phyloP scores from a whole-genome alignment of 106 monocot species.

The Chionographis japonica region DNA sequence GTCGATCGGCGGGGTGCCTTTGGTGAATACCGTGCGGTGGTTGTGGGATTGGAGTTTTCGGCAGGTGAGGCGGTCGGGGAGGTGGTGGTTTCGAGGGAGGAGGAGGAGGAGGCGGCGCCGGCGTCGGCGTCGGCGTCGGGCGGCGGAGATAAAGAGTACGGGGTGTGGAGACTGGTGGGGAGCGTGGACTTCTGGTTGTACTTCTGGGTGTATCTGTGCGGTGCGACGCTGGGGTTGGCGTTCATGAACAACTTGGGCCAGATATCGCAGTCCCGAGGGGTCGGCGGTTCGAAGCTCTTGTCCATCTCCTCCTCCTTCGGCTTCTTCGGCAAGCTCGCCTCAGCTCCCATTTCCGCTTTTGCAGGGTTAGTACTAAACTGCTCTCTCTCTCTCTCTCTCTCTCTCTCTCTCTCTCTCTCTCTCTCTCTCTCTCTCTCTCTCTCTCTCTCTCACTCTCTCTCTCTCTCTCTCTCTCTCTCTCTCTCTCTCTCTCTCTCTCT shows the following conservation, averaged over 20 bases:
- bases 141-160: neutral
- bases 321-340: slow-evolving; percentile 15
- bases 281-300: neutral
- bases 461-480: no score
- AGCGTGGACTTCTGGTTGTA: slow-evolving; percentile 20
- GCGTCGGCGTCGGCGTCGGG: neutral
- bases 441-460: no score
- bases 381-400: no score
- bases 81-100: neutral
- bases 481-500: no score
- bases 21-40: neutral
- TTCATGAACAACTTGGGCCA: slow-evolving; percentile 28
- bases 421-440: no score
- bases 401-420: no score
- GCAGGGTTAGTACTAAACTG: no score
- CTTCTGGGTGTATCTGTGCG: slow-evolving; percentile 12
- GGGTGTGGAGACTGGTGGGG: neutral
- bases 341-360: neutral
- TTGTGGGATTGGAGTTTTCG: neutral
- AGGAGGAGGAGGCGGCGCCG: neutral
- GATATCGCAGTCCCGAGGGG: slow-evolving; percentile 11
- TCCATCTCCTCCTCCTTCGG: slow-evolving; percentile 17
- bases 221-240: slow-evolving; percentile 12
- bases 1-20: neutral
- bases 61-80: neutral